phyloP scores from a whole-genome alignment of 2,329 filamentous ascomycete species.

The Arthrobotrys megalospora region DNA sequence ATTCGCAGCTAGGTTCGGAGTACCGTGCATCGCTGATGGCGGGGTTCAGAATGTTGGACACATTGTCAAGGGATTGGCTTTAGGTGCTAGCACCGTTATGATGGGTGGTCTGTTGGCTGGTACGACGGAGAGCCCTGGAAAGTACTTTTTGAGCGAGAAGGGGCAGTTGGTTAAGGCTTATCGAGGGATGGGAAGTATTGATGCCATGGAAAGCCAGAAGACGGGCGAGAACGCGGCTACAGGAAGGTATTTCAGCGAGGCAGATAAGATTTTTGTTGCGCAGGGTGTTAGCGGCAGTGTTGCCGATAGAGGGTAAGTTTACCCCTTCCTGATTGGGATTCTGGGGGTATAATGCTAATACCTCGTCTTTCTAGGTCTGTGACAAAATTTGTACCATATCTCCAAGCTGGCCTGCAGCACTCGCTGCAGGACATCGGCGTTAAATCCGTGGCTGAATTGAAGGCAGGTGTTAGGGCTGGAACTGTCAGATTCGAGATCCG shows the following conservation, averaged over 20 bases:
- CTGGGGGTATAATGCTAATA: constrained; percentile 7
- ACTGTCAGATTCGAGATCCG: constrained; percentile 92
- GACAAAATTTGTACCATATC: constrained; percentile 95
- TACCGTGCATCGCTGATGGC: constrained; percentile 97
- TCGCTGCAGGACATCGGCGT: constrained; percentile 95
- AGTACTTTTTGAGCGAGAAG: constrained; percentile 95
- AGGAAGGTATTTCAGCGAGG: constrained; percentile 97
- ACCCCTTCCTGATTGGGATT: background rate
- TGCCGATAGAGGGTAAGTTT: constrained; percentile 77
- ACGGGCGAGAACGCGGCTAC: constrained; percentile 90
- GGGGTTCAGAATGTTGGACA: constrained; percentile 99
- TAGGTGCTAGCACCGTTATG: constrained; percentile 97
- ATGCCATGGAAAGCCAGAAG: constrained; percentile 90
- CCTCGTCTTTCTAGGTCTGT: constrained; percentile 72
- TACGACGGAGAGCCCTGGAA: constrained; percentile 96
- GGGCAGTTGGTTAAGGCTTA: constrained; percentile 99
- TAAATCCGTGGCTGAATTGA: constrained; percentile 82
- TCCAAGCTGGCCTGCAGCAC: constrained; percentile 95
- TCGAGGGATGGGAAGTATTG: constrained; percentile 98
- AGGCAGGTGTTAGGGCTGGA: constrained; percentile 80
- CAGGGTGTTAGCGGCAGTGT: constrained; percentile 93
- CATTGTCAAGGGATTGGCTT: constrained; percentile 96
- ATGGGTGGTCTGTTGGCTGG: constrained; percentile 98
- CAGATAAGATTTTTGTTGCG: constrained; percentile 92
- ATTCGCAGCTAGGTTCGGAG: constrained; percentile 93